These are phyloP conservation scores for Cytospora schulzeri DNA, from an alignment of 2,329 filamentous ascomycete species.

Conservation along the genomic window DNA sequence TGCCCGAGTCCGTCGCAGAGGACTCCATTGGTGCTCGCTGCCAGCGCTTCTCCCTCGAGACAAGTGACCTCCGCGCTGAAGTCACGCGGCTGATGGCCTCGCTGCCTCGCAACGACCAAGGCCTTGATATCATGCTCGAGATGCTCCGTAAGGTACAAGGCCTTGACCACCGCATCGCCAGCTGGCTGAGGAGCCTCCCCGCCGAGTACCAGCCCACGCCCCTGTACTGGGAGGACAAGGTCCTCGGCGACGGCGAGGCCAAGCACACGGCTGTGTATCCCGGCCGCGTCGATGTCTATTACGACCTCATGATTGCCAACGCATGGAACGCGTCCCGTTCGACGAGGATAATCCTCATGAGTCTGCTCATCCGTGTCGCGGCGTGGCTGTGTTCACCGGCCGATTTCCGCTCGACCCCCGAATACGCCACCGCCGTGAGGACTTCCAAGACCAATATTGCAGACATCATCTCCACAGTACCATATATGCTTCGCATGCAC, in stretches of 20 bases:
- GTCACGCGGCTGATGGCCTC: conserved; percentile 52
- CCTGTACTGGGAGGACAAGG: conserved; percentile 57
- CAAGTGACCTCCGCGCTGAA: conserved; percentile 57
- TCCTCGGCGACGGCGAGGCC: conserved; percentile 52
- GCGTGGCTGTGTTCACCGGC: conserved; percentile 63
- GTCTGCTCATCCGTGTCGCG: conserved; percentile 58
- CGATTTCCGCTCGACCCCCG: conserved; percentile 63
- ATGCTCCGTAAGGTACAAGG: conserved; percentile 54
- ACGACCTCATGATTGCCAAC: conserved; percentile 58
- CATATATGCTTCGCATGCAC: conserved; percentile 63
- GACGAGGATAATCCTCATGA: conserved; percentile 56
- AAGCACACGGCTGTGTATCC: conserved; percentile 57
- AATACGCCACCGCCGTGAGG: conserved; percentile 58
- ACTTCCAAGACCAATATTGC: conserved; percentile 54
- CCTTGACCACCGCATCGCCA: conserved; percentile 55
- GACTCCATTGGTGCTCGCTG: conserved; percentile 46
- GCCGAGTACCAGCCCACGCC: conserved; percentile 53
- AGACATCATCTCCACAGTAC: conserved; percentile 61
- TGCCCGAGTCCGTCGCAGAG: conserved; percentile 52
- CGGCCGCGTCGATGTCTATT: conserved; percentile 60
- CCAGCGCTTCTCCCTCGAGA: conserved; percentile 55
- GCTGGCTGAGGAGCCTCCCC: conserved; percentile 54
- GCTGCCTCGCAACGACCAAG: conserved; percentile 49
- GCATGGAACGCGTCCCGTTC: conserved; percentile 59
- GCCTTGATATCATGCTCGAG: conserved; percentile 53